These are phyloP conservation scores for Phlebiopsis flavidoalba DNA, from an alignment of 768 basidiomycete genomes.

Conservation along the genomic window DNA sequence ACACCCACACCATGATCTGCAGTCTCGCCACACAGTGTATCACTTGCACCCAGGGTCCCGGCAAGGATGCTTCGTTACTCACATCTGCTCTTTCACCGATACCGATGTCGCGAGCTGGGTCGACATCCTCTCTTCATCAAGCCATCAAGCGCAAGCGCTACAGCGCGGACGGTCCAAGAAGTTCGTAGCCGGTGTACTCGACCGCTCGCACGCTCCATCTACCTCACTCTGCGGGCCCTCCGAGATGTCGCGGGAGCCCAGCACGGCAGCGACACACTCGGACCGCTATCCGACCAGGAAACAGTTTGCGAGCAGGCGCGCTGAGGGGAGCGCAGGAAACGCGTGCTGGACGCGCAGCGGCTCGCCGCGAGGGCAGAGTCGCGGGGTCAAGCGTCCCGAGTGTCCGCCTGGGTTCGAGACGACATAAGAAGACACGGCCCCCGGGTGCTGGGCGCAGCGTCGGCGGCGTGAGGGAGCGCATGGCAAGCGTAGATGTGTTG, in stretches of 20 bases:
- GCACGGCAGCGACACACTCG: conserved; percentile 10
- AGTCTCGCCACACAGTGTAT: conserved; percentile 9
- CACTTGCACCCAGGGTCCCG: background rate
- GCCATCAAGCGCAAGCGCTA: conserved; percentile 4
- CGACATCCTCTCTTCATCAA: conserved; percentile 4
- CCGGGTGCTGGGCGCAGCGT: background rate
- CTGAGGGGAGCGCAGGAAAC: conserved; percentile 18
- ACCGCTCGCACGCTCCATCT: background rate
- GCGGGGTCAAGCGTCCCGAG: background rate
- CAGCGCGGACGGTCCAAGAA: background rate
- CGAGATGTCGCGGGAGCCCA: conserved; percentile 21
- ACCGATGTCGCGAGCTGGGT: conserved; percentile 1
- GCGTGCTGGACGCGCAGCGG: conserved; percentile 1
- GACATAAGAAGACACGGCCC: background rate
- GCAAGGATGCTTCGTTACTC: background rate
- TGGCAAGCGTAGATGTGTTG: background rate
- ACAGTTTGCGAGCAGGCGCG: conserved; percentile 17
- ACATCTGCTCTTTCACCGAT: conserved; percentile 2
- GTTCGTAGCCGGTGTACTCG: background rate
- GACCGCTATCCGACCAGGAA: conserved; percentile 21
- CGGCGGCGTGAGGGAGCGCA: background rate
- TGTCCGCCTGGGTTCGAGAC: background rate
- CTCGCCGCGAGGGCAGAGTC: conserved; percentile 2
- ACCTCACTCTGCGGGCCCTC: conserved; percentile 17
- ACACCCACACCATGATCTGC: conserved; percentile 1